phyloP scores from a whole-genome alignment of 495 filamentous ascomycete genomes.

The Margaritispora aquatica region DNA sequence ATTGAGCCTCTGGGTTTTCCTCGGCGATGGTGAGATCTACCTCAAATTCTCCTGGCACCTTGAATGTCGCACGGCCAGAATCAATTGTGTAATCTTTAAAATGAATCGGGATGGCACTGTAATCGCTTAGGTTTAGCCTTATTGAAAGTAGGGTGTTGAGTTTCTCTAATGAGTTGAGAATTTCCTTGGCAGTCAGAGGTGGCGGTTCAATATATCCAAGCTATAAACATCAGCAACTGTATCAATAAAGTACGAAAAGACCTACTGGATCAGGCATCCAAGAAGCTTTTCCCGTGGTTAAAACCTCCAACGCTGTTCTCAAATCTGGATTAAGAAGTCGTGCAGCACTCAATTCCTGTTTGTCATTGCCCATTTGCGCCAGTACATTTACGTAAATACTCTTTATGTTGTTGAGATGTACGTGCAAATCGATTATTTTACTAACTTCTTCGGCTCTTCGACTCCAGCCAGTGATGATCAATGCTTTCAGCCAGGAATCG shows the following conservation, averaged over 20 bases:
- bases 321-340: conserved; percentile 84
- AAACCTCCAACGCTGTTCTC: conserved; percentile 76
- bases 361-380: conserved; percentile 58
- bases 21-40: conserved; percentile 83
- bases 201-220: conserved; percentile 75
- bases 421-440: conserved; percentile 76
- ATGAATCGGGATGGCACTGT: conserved; percentile 64
- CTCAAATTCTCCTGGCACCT: conserved; percentile 79
- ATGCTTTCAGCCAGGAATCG: conserved; percentile 73
- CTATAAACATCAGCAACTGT: conserved; percentile 33
- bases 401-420: conserved; percentile 58
- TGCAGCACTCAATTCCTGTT: conserved; percentile 55
- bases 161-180: conserved; percentile 63
- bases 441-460: conserved; percentile 68
- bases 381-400: conserved; percentile 49
- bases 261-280: conserved; percentile 75
- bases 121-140: conserved; percentile 72
- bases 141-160: conserved; percentile 78
- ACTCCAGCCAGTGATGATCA: conserved; percentile 86
- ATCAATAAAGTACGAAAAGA: conserved; percentile 10
- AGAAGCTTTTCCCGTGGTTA: conserved; percentile 65
- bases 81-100: conserved; percentile 69
- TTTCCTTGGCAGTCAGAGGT: conserved; percentile 56
- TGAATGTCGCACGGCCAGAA: conserved; percentile 81
- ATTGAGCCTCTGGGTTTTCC: conserved; percentile 71